Conservation (phyloP, 768 basidiomycete genomes). For the Lactifluus rugatus region DNA sequence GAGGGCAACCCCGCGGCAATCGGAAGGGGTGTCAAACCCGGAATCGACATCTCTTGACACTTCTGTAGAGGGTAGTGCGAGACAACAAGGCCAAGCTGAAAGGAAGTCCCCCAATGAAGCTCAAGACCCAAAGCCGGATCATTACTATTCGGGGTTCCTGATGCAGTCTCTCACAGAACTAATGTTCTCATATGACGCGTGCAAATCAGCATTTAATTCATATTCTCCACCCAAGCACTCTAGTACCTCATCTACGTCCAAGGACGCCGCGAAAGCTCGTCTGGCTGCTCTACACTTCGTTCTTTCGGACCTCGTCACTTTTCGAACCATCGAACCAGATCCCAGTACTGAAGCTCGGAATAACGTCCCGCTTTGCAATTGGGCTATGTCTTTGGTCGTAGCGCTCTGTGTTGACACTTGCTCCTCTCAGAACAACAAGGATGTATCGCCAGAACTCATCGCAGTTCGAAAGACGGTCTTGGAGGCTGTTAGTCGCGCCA, state of each 20-base stretch:
- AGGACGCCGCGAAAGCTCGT: constrained; percentile 54
- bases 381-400: constrained; percentile 84
- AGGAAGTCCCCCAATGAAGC: not conserved
- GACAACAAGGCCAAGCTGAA: not conserved
- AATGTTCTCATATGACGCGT: constrained; percentile 83
- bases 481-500: constrained; percentile 75
- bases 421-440: constrained; percentile 57
- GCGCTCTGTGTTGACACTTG: constrained; percentile 87
- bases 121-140: constrained; percentile 21
- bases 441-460: constrained; percentile 67
- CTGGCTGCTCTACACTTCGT: constrained; percentile 68
- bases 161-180: constrained; percentile 91
- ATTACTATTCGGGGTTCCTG: constrained; percentile 65
- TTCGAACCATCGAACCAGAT: constrained; percentile 59
- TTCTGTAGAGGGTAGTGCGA: not conserved
- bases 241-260: constrained; percentile 51
- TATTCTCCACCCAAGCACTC: constrained; percentile 57
- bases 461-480: constrained; percentile 88
- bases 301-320: constrained; percentile 73
- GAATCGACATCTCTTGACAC: constrained; percentile 1
- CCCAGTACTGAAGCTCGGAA: constrained; percentile 45
- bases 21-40: not conserved
- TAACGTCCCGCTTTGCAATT: constrained; percentile 60
- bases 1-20: constrained; percentile 25
- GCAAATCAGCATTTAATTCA: constrained; percentile 82